Conservation (phyloP, 2,329 filamentous ascomycete species). For the Colletotrichum sidae region DNA sequence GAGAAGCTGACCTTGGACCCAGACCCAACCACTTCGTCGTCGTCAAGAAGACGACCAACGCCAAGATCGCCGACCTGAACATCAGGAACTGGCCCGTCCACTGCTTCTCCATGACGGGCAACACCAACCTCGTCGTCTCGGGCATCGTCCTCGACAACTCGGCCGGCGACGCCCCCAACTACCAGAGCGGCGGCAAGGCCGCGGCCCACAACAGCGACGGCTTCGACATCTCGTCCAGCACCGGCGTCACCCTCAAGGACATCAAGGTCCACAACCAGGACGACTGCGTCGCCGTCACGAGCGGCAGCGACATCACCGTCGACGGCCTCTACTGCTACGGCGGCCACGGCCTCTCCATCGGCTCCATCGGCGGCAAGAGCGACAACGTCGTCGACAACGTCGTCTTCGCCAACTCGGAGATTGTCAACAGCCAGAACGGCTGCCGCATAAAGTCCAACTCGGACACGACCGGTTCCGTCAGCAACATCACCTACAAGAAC, state of each 20-base stretch:
- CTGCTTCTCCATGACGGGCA: slow-evolving; percentile 33
- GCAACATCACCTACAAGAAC: slow-evolving; percentile 54
- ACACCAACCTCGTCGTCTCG: slow-evolving; percentile 21
- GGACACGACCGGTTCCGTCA: slow-evolving; percentile 50
- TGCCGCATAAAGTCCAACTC: slow-evolving; percentile 60
- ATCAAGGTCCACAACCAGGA: slow-evolving; percentile 54
- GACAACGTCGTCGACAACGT: slow-evolving; percentile 57
- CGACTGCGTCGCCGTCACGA: slow-evolving; percentile 59
- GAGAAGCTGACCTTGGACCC: background rate
- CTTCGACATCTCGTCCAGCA: slow-evolving; percentile 54
- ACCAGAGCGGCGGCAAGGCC: slow-evolving; percentile 23
- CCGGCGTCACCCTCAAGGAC: slow-evolving; percentile 50
- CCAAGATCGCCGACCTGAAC: slow-evolving; percentile 30
- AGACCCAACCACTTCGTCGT: slow-evolving; percentile 34
- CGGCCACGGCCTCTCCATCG: slow-evolving; percentile 60
- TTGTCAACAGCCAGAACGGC: slow-evolving; percentile 56
- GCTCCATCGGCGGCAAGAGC: slow-evolving; percentile 53
- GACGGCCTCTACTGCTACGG: slow-evolving; percentile 56
- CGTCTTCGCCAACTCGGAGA: slow-evolving; percentile 52
- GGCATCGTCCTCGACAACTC: slow-evolving; percentile 31
- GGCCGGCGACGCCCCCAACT: slow-evolving; percentile 29
- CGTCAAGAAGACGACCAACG: slow-evolving; percentile 32
- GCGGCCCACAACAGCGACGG: slow-evolving; percentile 56
- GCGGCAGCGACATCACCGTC: slow-evolving; percentile 53
- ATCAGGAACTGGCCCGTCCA: slow-evolving; percentile 37